These are phyloP conservation scores for Suillus discolor DNA, from an alignment of 768 basidiomycete genomes.

Conservation along the genomic window DNA sequence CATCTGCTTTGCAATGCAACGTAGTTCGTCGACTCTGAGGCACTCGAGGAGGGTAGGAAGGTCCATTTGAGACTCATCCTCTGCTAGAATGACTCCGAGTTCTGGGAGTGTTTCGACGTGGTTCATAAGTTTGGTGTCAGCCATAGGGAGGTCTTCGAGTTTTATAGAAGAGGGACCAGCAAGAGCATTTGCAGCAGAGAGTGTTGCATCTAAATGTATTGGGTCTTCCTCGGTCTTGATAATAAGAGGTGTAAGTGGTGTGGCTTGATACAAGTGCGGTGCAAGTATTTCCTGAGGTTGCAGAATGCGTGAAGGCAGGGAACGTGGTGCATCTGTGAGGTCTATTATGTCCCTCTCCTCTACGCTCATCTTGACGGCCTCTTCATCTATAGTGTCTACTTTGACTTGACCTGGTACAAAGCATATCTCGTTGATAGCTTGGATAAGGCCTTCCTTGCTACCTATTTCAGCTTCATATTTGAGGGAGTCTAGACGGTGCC, in stretches of 20 bases:
- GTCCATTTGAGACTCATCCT: slow-evolving; percentile 41
- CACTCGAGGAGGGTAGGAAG: slow-evolving; percentile 45
- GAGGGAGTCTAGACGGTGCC: slow-evolving; percentile 51
- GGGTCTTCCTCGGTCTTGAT: slow-evolving; percentile 1
- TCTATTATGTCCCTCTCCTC: not conserved
- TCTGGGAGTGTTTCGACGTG: slow-evolving; percentile 4
- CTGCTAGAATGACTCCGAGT: slow-evolving; percentile 37
- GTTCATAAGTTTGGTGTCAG: not conserved
- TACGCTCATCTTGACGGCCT: not conserved
- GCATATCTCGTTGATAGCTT: slow-evolving; percentile 50
- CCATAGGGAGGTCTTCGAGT: slow-evolving; percentile 11
- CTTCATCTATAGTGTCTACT: slow-evolving; percentile 9
- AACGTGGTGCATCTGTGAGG: not conserved
- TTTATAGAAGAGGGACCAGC: slow-evolving; percentile 11
- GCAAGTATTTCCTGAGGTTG: not conserved
- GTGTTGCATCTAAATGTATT: not conserved
- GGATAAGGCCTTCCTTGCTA: slow-evolving; percentile 33
- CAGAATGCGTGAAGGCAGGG: not conserved
- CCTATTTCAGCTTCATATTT: slow-evolving; percentile 48
- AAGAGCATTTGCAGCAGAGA: slow-evolving; percentile 1
- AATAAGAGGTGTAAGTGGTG: not conserved
- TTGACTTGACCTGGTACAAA: slow-evolving; percentile 2
- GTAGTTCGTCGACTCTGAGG: slow-evolving; percentile 47
- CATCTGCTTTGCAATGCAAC: slow-evolving; percentile 44
- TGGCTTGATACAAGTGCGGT: not conserved